These are phyloP conservation scores for Podaxis sp. DNA, from an alignment of 768 basidiomycete genomes.

Conservation along the genomic window DNA sequence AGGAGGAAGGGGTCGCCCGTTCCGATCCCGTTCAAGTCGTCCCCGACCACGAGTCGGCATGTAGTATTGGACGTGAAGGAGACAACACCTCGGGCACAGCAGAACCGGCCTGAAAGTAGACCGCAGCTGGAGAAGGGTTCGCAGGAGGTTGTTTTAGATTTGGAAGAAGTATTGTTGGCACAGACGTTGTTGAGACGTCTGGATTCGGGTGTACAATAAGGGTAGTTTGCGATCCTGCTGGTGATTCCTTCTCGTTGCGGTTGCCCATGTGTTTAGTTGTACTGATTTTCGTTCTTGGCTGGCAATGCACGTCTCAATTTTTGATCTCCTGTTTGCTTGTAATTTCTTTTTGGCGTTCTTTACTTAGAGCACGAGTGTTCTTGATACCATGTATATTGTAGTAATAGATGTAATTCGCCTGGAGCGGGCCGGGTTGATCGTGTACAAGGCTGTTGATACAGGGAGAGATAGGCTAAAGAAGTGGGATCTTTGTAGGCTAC, in stretches of 20 bases:
- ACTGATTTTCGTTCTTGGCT: neutral
- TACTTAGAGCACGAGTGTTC: no score
- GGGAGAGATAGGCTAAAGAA: no score
- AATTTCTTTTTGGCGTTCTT: no score
- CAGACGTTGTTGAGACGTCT: slow-evolving; percentile 32
- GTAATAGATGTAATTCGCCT: no score
- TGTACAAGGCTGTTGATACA: no score
- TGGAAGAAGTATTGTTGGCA: slow-evolving; percentile 35
- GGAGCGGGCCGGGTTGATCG: no score
- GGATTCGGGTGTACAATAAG: slow-evolving; percentile 18
- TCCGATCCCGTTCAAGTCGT: slow-evolving; percentile 8
- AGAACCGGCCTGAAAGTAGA: neutral
- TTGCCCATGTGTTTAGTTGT: neutral
- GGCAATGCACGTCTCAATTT: neutral
- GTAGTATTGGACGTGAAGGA: neutral
- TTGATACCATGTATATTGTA: no score
- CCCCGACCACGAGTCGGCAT: neutral
- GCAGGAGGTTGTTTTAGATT: slow-evolving; percentile 27
- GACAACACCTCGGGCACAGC: no score
- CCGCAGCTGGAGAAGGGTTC: neutral
- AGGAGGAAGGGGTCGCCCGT: slow-evolving; percentile 12
- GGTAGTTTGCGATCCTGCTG: neutral
- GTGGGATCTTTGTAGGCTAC: no score
- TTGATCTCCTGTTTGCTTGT: no score
- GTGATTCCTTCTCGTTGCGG: neutral